These are phyloP conservation scores for Syzygium aqueum DNA, from an alignment of 345 rosid species.

Conservation along the genomic window DNA sequence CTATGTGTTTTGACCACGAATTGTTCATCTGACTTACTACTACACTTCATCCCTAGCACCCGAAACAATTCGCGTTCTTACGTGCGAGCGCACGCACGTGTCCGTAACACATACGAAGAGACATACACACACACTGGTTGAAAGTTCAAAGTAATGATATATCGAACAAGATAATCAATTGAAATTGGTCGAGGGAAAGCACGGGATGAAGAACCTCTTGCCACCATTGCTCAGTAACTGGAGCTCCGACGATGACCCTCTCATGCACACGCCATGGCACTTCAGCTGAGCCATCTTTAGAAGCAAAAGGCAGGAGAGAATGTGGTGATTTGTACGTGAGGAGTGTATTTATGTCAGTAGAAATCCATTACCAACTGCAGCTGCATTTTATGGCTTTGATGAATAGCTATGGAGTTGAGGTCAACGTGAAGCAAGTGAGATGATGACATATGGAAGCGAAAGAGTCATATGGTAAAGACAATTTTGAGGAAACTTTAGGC, in stretches of 20 bases:
- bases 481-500: neutral
- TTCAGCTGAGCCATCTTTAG: conserved; percentile 30
- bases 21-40: neutral
- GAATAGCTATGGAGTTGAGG: neutral
- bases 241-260: conserved; percentile 20
- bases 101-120: neutral
- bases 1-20: neutral
- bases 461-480: neutral
- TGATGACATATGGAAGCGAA: neutral
- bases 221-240: conserved; percentile 15
- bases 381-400: neutral
- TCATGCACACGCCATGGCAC: conserved; percentile 24
- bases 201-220: conserved; percentile 27
- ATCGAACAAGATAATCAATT: neutral
- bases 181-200: neutral
- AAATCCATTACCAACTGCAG: neutral
- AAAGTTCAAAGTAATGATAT: neutral
- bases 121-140: neutral
- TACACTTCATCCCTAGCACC: too few species aligned
- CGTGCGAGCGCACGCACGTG: neutral
- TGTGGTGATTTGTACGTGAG: neutral
- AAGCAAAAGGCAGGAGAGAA: neutral
- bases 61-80: too few species aligned
- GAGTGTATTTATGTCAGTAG: neutral
- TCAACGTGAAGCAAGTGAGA: neutral